Base-by-base conservation (phyloP, 768 basidiomycete species). In the Tubosaeta sp. region DNA sequence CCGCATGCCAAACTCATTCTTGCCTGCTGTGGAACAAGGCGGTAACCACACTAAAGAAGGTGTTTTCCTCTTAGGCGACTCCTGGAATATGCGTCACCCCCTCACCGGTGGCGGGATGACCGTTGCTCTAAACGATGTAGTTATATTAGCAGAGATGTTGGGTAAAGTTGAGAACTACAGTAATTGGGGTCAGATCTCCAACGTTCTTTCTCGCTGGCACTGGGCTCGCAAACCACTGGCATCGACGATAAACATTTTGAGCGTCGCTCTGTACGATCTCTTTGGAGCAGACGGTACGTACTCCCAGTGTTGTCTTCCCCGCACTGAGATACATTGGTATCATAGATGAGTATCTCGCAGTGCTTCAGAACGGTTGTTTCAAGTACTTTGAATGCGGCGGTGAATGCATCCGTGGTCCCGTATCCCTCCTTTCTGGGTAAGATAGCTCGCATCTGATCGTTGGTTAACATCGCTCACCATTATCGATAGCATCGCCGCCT, bases 1-100 rank as follows among this genome's bases (percentile, higher is more conserved):
- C 13, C 83, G 84, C 18, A 97, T 98, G 94, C 94, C 96, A 29
- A 98, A 97, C 67, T 88, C 90, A 0, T 96, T 90, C 75, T 78
- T 99, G 2, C 90, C 96, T 0, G 72, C 94, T 1, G 74, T 85
- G 3, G 73, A 83, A 52, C 94, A 95, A 63, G 72, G 75, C 10
- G 70, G 71, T 16, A 59, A 54, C 55, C 68, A 59, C 49, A 70
- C 65, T 6, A 86, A 81, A 55, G 77, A 83, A 44, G 90, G 91
- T 22, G 83, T 82, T 10, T 72, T 99, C 51, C 82, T 98, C 54
- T 75, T 96, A 30, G 96, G 96, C 2, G 96, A 98, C 65, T 84
- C 95, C 2, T 95, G 92, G 87, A 99, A 98, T 66, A 98, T 98
- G 94, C 89, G 96, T 0, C 96, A 99, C 68, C 96, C 96, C 2